Evolutionary conservation across 306 rosid species (phyloP), one percentile per base, ranked within the genome.

Genomic region (Arachis stenosperma): DNA sequence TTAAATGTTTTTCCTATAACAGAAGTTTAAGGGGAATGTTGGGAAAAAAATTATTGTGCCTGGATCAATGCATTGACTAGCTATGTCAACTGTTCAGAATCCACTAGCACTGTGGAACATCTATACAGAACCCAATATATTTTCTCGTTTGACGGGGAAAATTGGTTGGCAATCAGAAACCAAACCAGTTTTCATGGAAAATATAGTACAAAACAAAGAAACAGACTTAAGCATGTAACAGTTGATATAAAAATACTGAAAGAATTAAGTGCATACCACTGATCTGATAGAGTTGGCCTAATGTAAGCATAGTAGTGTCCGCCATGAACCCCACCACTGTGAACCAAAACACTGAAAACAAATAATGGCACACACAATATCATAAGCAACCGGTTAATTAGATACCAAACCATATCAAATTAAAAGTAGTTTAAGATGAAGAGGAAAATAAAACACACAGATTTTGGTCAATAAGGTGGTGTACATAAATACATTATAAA

Each of bases 291-390:
- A 61, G 92, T 88, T 76, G 98, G 98, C 79, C 93, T 83, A 77
- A 93, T 90, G 64, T 80, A 93, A 84, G 96, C 98, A 77, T 90
- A 89, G 81, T 93, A 93, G 85, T 93, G 98, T 61, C 97, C 98
- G 44, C 98, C 97, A 78, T 93, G 96, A 72, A 93, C 97, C 61
- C 98, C 98, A 54, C 98, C 97, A 67, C 93, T 87, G 75, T 93
- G 98, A 75, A 93, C 98, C 86, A 93, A 79, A 59, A 93, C 98
- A 84, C 98, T 93, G 91, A 57, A 87, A 72, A 84, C 70, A 69
- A 78, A 75, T 33, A 65, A 22, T 68, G 33, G 67, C n/a, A 50
- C 43, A 74, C 59, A 75, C 15, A 74, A 60, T 46, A 43, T 67
- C 52, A 29, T 48, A 44, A 29, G 47, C 59, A 39, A n/a, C 40